A percentile compares a stretch with the other conserved stretches of the same genome.
Conservation (phyloP, 2,329 filamentous ascomycete genomes). For the Phialophora expanda region DNA sequence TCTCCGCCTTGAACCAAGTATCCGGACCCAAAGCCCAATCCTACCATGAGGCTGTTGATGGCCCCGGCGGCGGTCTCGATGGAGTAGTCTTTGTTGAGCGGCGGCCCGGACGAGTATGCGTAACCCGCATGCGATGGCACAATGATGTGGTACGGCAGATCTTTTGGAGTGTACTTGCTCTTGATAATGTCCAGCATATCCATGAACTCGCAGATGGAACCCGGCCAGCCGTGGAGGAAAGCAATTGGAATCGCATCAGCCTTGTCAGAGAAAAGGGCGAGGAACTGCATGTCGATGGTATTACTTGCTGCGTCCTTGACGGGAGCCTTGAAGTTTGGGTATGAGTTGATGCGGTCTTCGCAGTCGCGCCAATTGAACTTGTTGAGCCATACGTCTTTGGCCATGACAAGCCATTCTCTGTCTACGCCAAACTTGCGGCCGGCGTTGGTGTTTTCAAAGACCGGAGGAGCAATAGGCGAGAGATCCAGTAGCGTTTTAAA, state of each 20-base stretch:
- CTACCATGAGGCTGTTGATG: slow-evolving; percentile 59
- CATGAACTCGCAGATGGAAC: slow-evolving; percentile 60
- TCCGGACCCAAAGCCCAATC: slow-evolving; percentile 58
- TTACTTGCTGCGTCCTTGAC: slow-evolving; percentile 41
- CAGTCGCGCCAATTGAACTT: slow-evolving; percentile 22
- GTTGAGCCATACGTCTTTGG: slow-evolving; percentile 20
- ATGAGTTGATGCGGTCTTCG: slow-evolving; percentile 19
- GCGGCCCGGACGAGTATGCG: slow-evolving; percentile 56
- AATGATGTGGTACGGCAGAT: slow-evolving; percentile 64
- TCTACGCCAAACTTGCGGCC: slow-evolving; percentile 20
- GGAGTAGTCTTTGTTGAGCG: slow-evolving; percentile 51
- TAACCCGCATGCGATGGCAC: slow-evolving; percentile 63
- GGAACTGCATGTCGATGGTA: slow-evolving; percentile 56
- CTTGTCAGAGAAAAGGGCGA: slow-evolving; percentile 60
- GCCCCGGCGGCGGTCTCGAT: slow-evolving; percentile 49
- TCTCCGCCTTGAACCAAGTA: slow-evolving; percentile 66
- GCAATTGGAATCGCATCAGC: slow-evolving; percentile 59
- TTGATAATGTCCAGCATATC: slow-evolving; percentile 55
- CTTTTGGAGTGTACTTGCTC: slow-evolving; percentile 54
- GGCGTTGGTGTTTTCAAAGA: slow-evolving; percentile 9
- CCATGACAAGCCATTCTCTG: slow-evolving; percentile 14
- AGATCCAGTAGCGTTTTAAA: not conserved
- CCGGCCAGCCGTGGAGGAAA: slow-evolving; percentile 53
- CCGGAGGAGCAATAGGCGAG: not conserved
- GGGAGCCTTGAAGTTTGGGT: slow-evolving; percentile 8